phyloP scores from a whole-genome alignment of 2,329 filamentous ascomycete species.

The Exophiala aquamarina region DNA sequence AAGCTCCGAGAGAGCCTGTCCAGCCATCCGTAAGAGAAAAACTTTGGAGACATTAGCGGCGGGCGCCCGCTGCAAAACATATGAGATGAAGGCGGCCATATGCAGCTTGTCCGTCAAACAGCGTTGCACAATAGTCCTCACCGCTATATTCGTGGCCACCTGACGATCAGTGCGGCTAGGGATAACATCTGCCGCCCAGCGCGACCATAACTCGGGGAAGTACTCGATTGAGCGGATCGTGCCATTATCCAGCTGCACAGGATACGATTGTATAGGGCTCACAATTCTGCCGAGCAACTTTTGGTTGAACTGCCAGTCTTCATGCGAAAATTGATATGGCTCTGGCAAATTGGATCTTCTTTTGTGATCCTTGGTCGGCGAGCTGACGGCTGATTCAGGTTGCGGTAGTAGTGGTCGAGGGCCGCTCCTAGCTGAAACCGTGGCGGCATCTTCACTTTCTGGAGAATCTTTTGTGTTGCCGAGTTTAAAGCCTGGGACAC shows the following conservation, averaged over 20 bases:
- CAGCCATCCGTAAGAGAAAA: not conserved
- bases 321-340: not conserved
- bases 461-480: not conserved
- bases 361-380: not conserved
- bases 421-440: not conserved
- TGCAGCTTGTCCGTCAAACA: slow-evolving; percentile 7
- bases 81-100: slow-evolving; percentile 3
- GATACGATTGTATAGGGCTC: not conserved
- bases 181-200: slow-evolving; percentile 5
- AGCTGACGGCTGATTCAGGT: not conserved
- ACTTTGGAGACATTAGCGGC: not conserved
- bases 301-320: not conserved
- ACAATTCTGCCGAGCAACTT: not conserved
- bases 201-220: slow-evolving; percentile 5
- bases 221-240: slow-evolving; percentile 3
- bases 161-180: not conserved
- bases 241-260: not conserved
- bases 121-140: slow-evolving; percentile 1
- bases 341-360: not conserved
- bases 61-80: slow-evolving; percentile 3
- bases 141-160: slow-evolving; percentile 1
- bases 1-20: slow-evolving; percentile 1
- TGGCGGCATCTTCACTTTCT: not conserved
- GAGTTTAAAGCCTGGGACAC: not conserved
- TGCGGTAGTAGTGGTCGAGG: not conserved